Evolutionary conservation across 2,329 filamentous ascomycete species (phyloP).

Genomic region (Dothideomycetidae sp.): DNA sequence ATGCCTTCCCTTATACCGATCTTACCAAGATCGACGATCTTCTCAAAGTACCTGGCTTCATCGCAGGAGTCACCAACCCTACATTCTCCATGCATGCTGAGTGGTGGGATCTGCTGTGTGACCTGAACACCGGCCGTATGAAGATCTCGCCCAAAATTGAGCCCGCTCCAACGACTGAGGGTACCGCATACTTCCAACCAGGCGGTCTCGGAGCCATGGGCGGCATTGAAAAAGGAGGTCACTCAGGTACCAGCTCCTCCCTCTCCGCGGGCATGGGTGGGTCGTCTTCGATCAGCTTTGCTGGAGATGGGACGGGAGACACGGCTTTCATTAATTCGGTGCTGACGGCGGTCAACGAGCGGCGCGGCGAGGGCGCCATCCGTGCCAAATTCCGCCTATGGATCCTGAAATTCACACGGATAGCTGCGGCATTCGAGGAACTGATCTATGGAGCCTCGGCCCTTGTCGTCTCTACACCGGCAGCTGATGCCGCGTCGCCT

Average conservation of each 20-base stretch:
- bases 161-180: constrained; percentile 65
- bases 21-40: constrained; percentile 95
- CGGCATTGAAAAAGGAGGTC: constrained; percentile 10
- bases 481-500: constrained; percentile 20
- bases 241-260: constrained; percentile 19
- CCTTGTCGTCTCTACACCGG: constrained; percentile 50
- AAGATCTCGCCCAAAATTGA: constrained; percentile 89
- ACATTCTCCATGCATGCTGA: constrained; percentile 89
- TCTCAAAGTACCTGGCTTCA: constrained; percentile 89
- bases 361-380: constrained; percentile 80
- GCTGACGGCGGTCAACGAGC: constrained; percentile 64
- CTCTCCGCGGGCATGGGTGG: constrained; percentile 22
- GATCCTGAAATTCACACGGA: constrained; percentile 84
- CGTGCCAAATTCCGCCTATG: constrained; percentile 88
- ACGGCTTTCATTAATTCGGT: constrained; percentile 79
- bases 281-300: constrained; percentile 5
- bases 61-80: constrained; percentile 93
- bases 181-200: constrained; percentile 64
- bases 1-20: constrained; percentile 96
- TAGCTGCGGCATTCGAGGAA: constrained; percentile 90
- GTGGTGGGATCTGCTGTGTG: constrained; percentile 97
- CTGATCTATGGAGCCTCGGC: constrained; percentile 86
- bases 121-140: constrained; percentile 80
- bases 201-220: constrained; percentile 14
- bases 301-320: constrained; percentile 66